Conservation (phyloP, 2,329 filamentous ascomycete species). For the Ophiostoma sp. region DNA sequence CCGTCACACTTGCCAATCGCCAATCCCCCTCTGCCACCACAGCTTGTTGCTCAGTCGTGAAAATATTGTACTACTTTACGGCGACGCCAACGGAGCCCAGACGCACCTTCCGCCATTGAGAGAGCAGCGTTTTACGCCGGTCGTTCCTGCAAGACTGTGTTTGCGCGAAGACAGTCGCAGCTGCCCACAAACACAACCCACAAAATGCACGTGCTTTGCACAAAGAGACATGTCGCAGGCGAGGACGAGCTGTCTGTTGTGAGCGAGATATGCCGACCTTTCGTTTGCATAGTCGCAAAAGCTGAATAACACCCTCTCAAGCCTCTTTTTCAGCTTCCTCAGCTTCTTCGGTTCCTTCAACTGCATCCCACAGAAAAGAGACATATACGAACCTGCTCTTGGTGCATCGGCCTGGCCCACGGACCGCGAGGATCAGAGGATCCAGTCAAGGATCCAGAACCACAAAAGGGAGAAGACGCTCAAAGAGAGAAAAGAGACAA, state of each 20-base stretch:
- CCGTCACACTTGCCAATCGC: neutral
- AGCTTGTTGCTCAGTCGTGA: neutral
- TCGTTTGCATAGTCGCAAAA: neutral
- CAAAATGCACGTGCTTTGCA: neutral
- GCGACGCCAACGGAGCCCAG: neutral
- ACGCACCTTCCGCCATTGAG: neutral
- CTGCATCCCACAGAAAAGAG: neutral
- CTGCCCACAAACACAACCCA: neutral
- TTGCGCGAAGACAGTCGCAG: no score
- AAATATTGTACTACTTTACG: neutral
- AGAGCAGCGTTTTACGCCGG: neutral
- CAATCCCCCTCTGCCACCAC: neutral
- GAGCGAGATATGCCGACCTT: neutral
- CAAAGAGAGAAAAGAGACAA: neutral
- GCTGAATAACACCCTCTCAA: slow-evolving; percentile 15
- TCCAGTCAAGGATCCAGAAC: neutral
- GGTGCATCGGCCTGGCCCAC: neutral
- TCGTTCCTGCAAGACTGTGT: neutral
- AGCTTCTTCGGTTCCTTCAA: neutral
- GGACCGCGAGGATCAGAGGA: neutral
- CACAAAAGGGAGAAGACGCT: neutral
- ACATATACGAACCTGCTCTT: neutral
- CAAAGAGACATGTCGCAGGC: neutral
- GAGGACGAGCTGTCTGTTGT: neutral
- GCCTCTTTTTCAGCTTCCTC: neutral